Base-by-base conservation (phyloP, 176 grass and related monocot genomes). In the Guadua angustifolia region DNA sequence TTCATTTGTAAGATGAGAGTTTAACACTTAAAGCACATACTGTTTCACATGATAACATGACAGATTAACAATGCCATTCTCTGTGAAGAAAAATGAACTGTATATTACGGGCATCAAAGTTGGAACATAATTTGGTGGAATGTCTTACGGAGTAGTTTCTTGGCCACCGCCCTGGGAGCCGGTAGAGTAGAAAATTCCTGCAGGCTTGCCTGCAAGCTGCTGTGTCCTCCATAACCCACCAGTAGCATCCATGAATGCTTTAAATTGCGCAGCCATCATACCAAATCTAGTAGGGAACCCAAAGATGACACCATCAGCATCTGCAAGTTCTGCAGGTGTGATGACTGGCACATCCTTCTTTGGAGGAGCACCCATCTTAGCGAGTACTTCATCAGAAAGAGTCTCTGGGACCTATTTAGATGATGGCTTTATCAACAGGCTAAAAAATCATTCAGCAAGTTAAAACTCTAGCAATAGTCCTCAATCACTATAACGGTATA, bases 251-350 rank as follows among this genome's bases (percentile, higher is more conserved):
- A 94, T 46, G 78, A 92, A 94, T 12, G 90, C 85, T 84, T 90
- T 94, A 49, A 94, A 87, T 59, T 94, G 92, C 14, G 84, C 84
- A 0, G 84, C 71, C 87, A 94, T 89, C 93, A 94, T 92, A 35
- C 93, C 90, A 25, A 94, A 94, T 44, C 93, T 68, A n/a, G 93
- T 94, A 1, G 90, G 93, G 62, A 94, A 94, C 14, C 93, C 87
- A 45, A 94, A 90, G 75, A 94, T 52, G 69, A 94, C 35, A 35
- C 93, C 93, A 56, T 95, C 90, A 18, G 93, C 93, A 3, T 93
- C 88, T 0, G 69, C 52, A 50, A 92, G 93, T 40, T 89, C 73
- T 0, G 33, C 24, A 0, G 94, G 83, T 0, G 88, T 73, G 71
- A 95, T 95, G 12, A 85, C 51, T 3, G 86, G 94, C 15, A 68